Percentiles rank a stretch among this genome's conserved stretches.
These are phyloP conservation scores for Candida nonsorbophila DNA, from an alignment of 805 yeast genomes.

Conservation along the genomic window DNA sequence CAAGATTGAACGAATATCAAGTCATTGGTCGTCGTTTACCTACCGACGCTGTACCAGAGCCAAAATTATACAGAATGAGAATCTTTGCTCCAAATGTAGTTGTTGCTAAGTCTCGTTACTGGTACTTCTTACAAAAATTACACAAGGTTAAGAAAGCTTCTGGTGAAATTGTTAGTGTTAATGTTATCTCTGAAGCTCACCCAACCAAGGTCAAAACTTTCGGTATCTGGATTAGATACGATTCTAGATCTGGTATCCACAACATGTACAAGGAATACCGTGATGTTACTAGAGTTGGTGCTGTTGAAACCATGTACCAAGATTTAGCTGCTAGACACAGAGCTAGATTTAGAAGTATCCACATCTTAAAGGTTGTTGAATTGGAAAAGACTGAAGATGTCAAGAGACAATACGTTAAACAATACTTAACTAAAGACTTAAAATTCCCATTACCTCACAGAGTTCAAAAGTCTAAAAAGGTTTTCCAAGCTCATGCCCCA, in stretches of 20 bases:
- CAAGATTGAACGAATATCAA: constrained; percentile 98
- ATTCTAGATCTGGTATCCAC: constrained; percentile 99
- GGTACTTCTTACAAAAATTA: constrained; percentile 99
- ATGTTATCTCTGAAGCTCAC: constrained; percentile 86
- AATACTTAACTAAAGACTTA: constrained; percentile 90
- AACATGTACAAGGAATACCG: constrained; percentile 99
- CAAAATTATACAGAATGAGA: constrained; percentile 99
- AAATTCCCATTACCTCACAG: constrained; percentile 99
- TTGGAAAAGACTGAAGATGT: constrained; percentile 96
- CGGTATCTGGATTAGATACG: constrained; percentile 99
- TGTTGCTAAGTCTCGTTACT: constrained; percentile 99
- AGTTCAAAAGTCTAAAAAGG: constrained; percentile 82
- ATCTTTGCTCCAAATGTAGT: constrained; percentile 98
- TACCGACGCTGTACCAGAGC: constrained; percentile 97
- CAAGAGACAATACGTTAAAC: constrained; percentile 98
- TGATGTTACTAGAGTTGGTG: constrained; percentile 98
- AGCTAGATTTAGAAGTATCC: constrained; percentile 99
- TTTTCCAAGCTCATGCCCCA: constrained; percentile 91
- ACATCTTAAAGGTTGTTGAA: constrained; percentile 99
- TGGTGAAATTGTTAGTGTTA: constrained; percentile 96
- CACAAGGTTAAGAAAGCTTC: constrained; percentile 99
- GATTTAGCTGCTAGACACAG: constrained; percentile 99
- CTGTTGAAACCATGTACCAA: constrained; percentile 97
- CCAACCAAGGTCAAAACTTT: constrained; percentile 99
- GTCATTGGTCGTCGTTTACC: constrained; percentile 99